Conservation (phyloP, 345 rosid genomes). For the Eucalyptus fibrosa region DNA sequence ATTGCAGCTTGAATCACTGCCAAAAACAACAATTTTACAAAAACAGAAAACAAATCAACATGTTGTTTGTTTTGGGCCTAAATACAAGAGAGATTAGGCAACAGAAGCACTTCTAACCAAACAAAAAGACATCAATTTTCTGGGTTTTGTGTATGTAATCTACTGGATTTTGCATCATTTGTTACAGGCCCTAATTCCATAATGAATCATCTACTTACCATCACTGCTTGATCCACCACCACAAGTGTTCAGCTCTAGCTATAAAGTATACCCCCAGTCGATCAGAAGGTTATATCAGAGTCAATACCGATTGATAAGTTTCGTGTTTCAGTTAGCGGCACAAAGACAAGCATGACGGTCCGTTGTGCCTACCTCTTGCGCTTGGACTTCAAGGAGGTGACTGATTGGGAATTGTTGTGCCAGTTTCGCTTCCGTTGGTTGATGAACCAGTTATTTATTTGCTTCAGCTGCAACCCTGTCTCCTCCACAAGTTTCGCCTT, state of each 20-base stretch:
- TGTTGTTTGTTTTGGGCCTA: neutral
- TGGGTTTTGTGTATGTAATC: neutral
- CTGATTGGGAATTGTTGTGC: conserved; percentile 93
- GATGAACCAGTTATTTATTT: conserved; percentile 98
- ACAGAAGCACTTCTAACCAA: neutral
- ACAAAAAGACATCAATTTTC: neutral
- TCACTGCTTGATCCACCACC: neutral
- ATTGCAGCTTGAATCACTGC: neutral
- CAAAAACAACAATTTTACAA: neutral
- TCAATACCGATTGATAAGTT: neutral
- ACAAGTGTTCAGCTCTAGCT: neutral
- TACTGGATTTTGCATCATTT: neutral
- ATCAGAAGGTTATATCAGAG: neutral
- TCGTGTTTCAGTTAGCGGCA: neutral
- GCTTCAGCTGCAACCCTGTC: conserved; percentile 95
- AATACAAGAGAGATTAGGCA: neutral
- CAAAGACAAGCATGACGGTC: neutral
- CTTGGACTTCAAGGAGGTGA: conserved; percentile 88
- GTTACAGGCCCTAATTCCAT: neutral
- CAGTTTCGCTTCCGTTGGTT: conserved; percentile 97
- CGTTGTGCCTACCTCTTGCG: conserved; percentile 53
- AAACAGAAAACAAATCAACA: neutral
- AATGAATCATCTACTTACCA: neutral
- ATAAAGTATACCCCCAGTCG: neutral
- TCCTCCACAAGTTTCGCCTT: conserved; percentile 97